Evolutionary conservation across 1,284 basidiomycete species (phyloP).

Genomic region (Ceratobasidium sp.): DNA sequence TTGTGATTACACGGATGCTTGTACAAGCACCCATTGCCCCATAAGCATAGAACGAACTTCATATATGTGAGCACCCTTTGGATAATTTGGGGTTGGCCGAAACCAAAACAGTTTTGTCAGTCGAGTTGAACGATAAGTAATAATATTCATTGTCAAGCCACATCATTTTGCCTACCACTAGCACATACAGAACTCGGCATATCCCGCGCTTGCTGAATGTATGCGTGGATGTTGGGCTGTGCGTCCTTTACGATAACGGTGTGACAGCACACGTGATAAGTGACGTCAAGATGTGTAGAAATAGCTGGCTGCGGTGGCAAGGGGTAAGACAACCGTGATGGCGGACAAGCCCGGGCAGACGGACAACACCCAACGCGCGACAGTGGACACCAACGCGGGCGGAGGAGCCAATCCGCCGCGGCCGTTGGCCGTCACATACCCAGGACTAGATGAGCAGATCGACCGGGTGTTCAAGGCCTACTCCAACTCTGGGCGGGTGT

Average conservation of each 20-base stretch:
- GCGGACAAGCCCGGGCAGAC: conserved; percentile 9
- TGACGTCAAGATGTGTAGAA: conserved; percentile 40
- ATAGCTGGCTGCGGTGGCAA: conserved; percentile 27
- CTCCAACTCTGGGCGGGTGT: conserved; percentile 10
- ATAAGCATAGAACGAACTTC: too few species aligned
- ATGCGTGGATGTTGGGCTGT: conserved; percentile 32
- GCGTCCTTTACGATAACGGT: conserved; percentile 32
- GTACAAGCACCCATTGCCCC: too few species aligned
- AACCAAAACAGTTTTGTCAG: too few species aligned
- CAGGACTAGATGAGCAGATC: conserved; percentile 30
- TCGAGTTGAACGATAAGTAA: too few species aligned
- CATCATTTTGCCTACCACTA: too few species aligned
- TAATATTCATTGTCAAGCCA: too few species aligned
- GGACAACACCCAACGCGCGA: conserved; percentile 22
- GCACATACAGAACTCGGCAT: too few species aligned
- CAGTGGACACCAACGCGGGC: conserved; percentile 29
- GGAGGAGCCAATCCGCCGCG: conserved; percentile 3
- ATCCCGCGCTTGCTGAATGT: not conserved
- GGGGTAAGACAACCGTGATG: conserved; percentile 13
- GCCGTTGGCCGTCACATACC: conserved; percentile 14
- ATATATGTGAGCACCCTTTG: too few species aligned
- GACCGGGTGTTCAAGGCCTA: conserved; percentile 27
- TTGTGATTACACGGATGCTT: too few species aligned
- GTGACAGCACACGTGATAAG: conserved; percentile 35
- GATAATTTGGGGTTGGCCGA: too few species aligned